Evolutionary conservation across 495 filamentous ascomycete genomes (phyloP).

Genomic region (Talaromyces trachyspermus): DNA sequence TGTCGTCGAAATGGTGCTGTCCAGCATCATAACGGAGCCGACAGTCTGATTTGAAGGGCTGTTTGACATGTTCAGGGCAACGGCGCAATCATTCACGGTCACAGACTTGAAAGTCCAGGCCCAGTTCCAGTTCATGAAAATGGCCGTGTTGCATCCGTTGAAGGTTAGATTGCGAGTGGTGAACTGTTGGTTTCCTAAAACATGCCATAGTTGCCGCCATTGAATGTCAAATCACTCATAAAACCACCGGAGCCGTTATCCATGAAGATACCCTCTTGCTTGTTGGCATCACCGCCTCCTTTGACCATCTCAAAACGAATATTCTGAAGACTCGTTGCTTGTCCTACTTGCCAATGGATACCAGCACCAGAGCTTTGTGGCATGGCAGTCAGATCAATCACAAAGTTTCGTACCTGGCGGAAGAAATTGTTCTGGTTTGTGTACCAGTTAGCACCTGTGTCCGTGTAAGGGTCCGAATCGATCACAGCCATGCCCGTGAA

Average conservation of each 20-base stretch:
- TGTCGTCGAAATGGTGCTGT: slow-evolving; percentile 69
- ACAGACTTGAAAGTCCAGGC: slow-evolving; percentile 80
- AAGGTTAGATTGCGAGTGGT: slow-evolving; percentile 87
- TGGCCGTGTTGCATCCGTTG: slow-evolving; percentile 80
- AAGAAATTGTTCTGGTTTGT: slow-evolving; percentile 99
- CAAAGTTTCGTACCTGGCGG: slow-evolving; percentile 89
- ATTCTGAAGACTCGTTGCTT: slow-evolving; percentile 89
- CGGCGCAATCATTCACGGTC: slow-evolving; percentile 68
- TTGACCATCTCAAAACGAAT: slow-evolving; percentile 82
- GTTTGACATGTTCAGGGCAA: slow-evolving; percentile 78
- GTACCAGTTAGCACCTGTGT: slow-evolving; percentile 60
- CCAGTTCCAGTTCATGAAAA: slow-evolving; percentile 96
- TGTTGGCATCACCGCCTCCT: slow-evolving; percentile 58
- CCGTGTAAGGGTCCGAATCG: slow-evolving; percentile 77
- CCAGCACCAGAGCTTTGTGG: slow-evolving; percentile 58
- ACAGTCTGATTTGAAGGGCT: slow-evolving; percentile 57
- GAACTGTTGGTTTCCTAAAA: slow-evolving; percentile 95
- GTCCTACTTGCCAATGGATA: slow-evolving; percentile 97
- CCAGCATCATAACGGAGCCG: slow-evolving; percentile 73
- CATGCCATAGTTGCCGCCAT: slow-evolving; percentile 75
- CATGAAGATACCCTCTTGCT: slow-evolving; percentile 91
- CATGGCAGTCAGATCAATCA: slow-evolving; percentile 75
- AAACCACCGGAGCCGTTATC: slow-evolving; percentile 90
- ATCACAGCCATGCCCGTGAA: slow-evolving; percentile 87
- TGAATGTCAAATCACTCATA: slow-evolving; percentile 81